A percentile compares a stretch with the other conserved stretches of the same genome.
Conservation (phyloP, 768 basidiomycete genomes). For the Boletus rubescentipes region DNA sequence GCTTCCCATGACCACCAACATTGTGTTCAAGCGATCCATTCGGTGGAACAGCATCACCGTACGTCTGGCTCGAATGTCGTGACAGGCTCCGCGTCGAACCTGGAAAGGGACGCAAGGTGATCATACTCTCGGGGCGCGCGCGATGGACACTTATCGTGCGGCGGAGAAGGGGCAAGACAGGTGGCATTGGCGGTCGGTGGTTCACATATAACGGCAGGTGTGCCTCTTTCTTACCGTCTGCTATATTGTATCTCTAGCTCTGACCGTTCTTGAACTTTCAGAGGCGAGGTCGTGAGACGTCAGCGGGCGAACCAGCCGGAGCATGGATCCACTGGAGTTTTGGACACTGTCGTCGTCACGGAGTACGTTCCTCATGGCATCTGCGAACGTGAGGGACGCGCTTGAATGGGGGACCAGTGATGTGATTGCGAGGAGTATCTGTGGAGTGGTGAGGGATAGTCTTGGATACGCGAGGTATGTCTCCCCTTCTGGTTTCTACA, state of each 20-base stretch:
- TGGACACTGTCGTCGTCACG: slow-evolving; percentile 50
- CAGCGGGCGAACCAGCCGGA: not conserved
- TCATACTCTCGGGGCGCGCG: slow-evolving; percentile 83
- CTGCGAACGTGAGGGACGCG: slow-evolving; percentile 54
- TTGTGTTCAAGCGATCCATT: not conserved
- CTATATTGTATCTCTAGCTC: not conserved
- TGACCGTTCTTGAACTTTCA: not conserved
- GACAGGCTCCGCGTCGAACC: slow-evolving; percentile 89
- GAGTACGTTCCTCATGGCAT: slow-evolving; percentile 50
- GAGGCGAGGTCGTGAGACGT: slow-evolving; percentile 4
- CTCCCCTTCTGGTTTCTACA: not conserved
- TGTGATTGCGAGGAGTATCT: slow-evolving; percentile 48
- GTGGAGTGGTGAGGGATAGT: slow-evolving; percentile 36
- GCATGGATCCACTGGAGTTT: slow-evolving; percentile 36
- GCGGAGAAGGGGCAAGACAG: slow-evolving; percentile 56
- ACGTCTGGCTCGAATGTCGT: slow-evolving; percentile 87
- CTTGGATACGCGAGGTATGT: slow-evolving; percentile 19
- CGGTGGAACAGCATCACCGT: slow-evolving; percentile 34
- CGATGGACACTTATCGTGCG: slow-evolving; percentile 59
- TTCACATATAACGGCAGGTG: slow-evolving; percentile 23
- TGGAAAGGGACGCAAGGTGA: slow-evolving; percentile 91
- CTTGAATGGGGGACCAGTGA: slow-evolving; percentile 62
- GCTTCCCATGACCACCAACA: not conserved
- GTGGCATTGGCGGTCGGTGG: slow-evolving; percentile 30
- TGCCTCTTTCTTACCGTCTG: not conserved